Base-by-base conservation (phyloP, 73 alveolate genomes). In the Loxodes magnus region DNA sequence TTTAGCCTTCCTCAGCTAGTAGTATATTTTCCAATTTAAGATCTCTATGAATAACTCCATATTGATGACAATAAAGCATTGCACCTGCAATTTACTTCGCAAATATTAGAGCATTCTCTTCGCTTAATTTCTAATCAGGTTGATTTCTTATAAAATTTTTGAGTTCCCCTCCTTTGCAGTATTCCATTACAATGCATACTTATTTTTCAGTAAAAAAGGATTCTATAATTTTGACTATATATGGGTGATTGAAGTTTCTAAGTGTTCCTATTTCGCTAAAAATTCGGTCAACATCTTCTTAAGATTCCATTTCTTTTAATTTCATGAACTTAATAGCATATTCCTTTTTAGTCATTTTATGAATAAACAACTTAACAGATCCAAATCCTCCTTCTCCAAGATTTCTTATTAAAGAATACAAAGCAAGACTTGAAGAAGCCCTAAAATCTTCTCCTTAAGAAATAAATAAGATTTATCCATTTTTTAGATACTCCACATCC, bases 371-470 rank as follows among this genome's bases (percentile, higher is more conserved):
- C 14, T 67, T 80, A 12, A 90, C 98, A 39, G 77, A 63, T 19
- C 98, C 98, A 59, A 80, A 92, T 0, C 97, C 98, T 4, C 98
- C 98, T 56, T 90, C 66, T 7, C 98, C 98, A 26, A 69, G 56
- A 19, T 48, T 29, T 51, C 52, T 69, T 31, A 74, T 71, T 73
- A 77, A 67, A 30, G 50, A 51, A 43, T 77, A 60, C 21, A 85
- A 25, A 5, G 59, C 59, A 37, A 46, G 16, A 5, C 27, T 10
- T 25, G 59, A 46, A 24, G 22, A 25, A n/a, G 22, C 27, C 7
- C 22, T 5, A 41, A 46, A 46, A 12, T 46, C 27, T 24, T 46
- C 59, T 5, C 59, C 59, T 46, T 46, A 9, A 2, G 59, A 46
- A 0, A 46, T 7, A 23, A 46, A 46, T 7, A 46, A 23, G 7